These are phyloP conservation scores for Physcomitrellopsis africana DNA, from an alignment of 225 moss, liverwort and hornwort genomes.

Conservation along the genomic window DNA sequence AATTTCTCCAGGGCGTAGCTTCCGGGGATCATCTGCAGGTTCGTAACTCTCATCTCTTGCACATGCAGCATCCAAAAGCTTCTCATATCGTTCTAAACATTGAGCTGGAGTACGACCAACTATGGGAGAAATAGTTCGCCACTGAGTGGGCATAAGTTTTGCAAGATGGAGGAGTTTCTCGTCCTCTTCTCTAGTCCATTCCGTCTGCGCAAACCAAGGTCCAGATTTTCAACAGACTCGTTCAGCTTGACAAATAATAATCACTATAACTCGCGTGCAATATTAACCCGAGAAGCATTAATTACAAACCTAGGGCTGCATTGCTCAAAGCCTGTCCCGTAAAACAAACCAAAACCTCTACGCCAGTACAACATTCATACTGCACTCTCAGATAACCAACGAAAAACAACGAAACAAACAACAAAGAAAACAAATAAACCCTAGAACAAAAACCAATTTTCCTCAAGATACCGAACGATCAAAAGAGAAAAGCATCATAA, in stretches of 20 bases:
- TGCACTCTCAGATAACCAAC: not conserved
- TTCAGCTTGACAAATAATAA: not conserved
- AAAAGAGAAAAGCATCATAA: not conserved
- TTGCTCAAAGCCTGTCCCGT: not conserved
- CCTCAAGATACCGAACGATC: not conserved
- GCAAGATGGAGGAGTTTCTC: conserved; percentile 95
- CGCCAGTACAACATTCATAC: not conserved
- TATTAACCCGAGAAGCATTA: not conserved
- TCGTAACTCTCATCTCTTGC: conserved; percentile 95
- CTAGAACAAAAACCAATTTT: conserved; percentile 27
- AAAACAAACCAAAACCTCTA: not conserved
- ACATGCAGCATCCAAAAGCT: conserved; percentile 90
- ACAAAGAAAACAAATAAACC: conserved; percentile 32
- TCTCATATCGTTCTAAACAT: conserved; percentile 92
- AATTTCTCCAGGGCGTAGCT: conserved; percentile 91
- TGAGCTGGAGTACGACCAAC: conserved; percentile 94
- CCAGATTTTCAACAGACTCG: not conserved
- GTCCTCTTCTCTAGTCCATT: conserved; percentile 98
- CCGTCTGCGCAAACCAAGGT: conserved; percentile 57
- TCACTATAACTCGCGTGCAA: not conserved
- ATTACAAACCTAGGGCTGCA: conserved; percentile 31
- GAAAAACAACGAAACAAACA: not conserved
- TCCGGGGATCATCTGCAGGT: conserved; percentile 92
- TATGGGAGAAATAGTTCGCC: conserved; percentile 96
- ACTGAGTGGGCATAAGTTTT: conserved; percentile 94